phyloP scores from a whole-genome alignment of 306 rosid species.

The Quercus agrifolia region DNA sequence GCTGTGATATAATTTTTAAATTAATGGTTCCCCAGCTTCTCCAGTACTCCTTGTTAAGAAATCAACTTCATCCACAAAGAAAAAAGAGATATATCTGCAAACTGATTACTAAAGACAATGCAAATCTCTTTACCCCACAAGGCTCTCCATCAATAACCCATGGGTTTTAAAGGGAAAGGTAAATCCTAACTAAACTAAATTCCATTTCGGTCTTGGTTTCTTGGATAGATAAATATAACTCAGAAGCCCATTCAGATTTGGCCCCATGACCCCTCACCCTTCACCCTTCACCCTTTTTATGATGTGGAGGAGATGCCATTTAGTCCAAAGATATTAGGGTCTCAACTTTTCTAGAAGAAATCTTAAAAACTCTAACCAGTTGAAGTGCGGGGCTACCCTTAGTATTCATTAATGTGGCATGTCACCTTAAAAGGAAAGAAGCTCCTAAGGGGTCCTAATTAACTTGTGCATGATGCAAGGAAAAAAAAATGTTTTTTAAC shows the following conservation, averaged over 20 bases:
- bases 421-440: not conserved
- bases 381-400: not conserved
- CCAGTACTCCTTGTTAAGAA: not conserved
- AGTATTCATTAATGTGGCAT: not conserved
- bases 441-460: not conserved
- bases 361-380: not conserved
- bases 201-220: no score
- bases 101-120: not conserved
- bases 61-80: not conserved
- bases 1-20: not conserved
- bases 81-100: not conserved
- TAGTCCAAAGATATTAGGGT: not conserved
- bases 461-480: not conserved
- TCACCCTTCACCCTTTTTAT: not conserved
- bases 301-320: not conserved
- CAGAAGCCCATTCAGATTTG: not conserved
- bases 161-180: not conserved
- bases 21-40: not conserved
- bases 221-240: no score
- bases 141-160: not conserved
- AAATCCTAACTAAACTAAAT: not conserved
- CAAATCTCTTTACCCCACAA: not conserved
- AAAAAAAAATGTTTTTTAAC: not conserved
- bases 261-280: not conserved
- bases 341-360: not conserved